Base-by-base conservation (phyloP, 2,329 filamentous ascomycete species). In the Ophiocordyceps unilateralis region DNA sequence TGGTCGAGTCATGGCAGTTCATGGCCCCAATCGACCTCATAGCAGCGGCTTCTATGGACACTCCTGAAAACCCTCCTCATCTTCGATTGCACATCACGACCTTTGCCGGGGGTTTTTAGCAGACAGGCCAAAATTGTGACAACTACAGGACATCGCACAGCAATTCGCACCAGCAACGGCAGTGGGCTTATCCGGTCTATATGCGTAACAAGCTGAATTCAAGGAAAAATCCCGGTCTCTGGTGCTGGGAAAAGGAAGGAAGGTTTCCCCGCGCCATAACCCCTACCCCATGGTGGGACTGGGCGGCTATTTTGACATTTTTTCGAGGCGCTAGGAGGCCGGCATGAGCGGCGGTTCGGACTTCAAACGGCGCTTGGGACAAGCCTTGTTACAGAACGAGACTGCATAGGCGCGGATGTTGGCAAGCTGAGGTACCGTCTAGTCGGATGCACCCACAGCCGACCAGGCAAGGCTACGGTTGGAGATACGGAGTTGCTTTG, bases 331-430 rank as follows among this genome's bases (percentile, higher is more conserved):
- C 32, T 36, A 36, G 17, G 10, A 6, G 19, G 10, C 17, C 32
- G 32, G 32, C 32, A 19, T 36, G 17, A 17, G 10, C 17, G 32
- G 32, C n/a, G n/a, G 32, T n/a, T 19, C n/a, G 32, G 17, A 17
- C n/a, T 19, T 36, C 43, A 42, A 45, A 45, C 43, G n/a, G 7
- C 19, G 39, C 40, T 40, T 45, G 43, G 42, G 58, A 62, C 59
- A 52, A 44, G 43, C 52, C 55, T 58, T 58, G 59, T 60, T 53
- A 58, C 59, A 59, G 49, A 48, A 44, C 30, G n/a, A 17, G 32
- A 10, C n/a, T 36, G 32, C 32, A 10, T 8, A n/a, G n/a, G n/a
- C n/a, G n/a, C n/a, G n/a, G n/a, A n/a, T n/a, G n/a, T n/a, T 36
- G 32, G 32, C 7, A 36, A 7, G 32, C 2, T 19, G 17, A 20